These are phyloP conservation scores for Calonectria hongkongensis DNA, from an alignment of 2,329 filamentous ascomycete species.

Conservation along the genomic window DNA sequence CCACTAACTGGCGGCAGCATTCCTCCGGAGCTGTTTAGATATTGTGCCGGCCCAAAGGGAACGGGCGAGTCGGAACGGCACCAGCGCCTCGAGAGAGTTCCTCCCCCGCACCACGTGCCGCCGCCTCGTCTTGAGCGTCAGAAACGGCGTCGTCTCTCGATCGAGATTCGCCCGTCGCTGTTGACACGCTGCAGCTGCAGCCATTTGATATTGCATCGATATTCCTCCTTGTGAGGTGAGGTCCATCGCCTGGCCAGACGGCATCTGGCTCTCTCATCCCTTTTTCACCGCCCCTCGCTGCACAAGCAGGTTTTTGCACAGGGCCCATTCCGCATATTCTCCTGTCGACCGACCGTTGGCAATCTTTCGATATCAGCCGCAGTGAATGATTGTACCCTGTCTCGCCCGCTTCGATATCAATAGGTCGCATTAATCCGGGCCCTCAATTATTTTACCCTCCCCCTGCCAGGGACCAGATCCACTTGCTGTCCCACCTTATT, in stretches of 20 bases:
- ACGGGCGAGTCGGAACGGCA: constrained; percentile 16
- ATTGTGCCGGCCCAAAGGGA: constrained; percentile 28
- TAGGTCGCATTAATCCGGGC: constrained; percentile 26
- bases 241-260: background rate
- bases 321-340: background rate
- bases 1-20: constrained; percentile 22
- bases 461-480: constrained; percentile 52
- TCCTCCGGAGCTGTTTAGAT: constrained; percentile 16
- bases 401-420: constrained; percentile 10
- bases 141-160: constrained; percentile 18
- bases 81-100: background rate
- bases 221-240: background rate
- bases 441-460: constrained; percentile 39
- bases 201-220: constrained; percentile 7
- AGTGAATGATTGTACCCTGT: background rate
- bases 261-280: background rate
- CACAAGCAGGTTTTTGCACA: background rate
- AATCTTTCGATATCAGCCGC: constrained; percentile 10
- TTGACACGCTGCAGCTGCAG: background rate
- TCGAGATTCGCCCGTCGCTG: constrained; percentile 5
- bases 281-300: background rate
- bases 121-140: constrained; percentile 18
- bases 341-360: constrained; percentile 1
- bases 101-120: constrained; percentile 30
- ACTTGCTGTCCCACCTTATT: constrained; percentile 52